Evolutionary conservation across 2,329 filamentous ascomycete species (phyloP).

Genomic region (Incumbomyces lentus): DNA sequence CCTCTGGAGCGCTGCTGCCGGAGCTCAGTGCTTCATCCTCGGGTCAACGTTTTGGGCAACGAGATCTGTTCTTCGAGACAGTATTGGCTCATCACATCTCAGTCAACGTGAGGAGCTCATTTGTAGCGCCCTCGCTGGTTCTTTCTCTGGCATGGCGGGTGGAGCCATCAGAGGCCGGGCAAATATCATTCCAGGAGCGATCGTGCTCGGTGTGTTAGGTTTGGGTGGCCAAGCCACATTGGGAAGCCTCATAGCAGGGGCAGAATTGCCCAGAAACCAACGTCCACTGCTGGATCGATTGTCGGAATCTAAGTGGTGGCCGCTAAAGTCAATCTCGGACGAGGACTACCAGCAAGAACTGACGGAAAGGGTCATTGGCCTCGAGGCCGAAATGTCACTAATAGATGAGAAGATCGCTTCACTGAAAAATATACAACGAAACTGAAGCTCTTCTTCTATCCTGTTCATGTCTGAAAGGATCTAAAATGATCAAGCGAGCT

Average conservation of each 20-base stretch:
- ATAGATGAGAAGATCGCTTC: constrained; percentile 63
- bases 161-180: constrained; percentile 13
- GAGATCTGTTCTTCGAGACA: constrained; percentile 2
- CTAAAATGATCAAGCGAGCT: too few relatives aligned
- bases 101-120: constrained; percentile 2
- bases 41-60: constrained; percentile 9
- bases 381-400: constrained; percentile 68
- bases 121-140: constrained; percentile 17
- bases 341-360: constrained; percentile 63
- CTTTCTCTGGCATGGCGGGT: constrained; percentile 13
- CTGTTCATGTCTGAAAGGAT: too few relatives aligned
- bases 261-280: neutral
- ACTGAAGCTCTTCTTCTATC: too few relatives aligned
- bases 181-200: constrained; percentile 13
- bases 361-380: constrained; percentile 56
- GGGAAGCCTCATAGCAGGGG: neutral
- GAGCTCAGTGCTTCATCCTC: constrained; percentile 7
- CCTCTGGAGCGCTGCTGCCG: constrained; percentile 2
- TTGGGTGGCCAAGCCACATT: constrained; percentile 11
- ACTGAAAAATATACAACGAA: constrained; percentile 27
- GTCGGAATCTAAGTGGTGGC: constrained; percentile 48
- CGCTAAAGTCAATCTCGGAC: constrained; percentile 59
- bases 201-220: constrained; percentile 13
- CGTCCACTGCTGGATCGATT: constrained; percentile 6
- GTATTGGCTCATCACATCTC: neutral